A percentile compares a stretch with the other conserved stretches of the same genome.
Conservation (phyloP, 2,329 filamentous ascomycete genomes). For the Simplicillium aogashimaense region DNA sequence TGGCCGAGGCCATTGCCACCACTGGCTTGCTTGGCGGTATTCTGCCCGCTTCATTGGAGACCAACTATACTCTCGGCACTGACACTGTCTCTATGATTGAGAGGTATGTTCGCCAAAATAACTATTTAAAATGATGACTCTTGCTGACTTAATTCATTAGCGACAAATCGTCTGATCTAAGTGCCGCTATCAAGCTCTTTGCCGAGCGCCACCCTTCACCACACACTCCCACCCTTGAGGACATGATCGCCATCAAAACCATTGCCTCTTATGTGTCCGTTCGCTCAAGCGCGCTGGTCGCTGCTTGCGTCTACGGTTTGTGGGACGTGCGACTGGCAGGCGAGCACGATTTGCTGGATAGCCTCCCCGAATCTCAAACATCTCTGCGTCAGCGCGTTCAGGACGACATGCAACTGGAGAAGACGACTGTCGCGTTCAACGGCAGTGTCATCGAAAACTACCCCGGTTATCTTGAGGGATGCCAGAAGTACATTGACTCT, state of each 20-base stretch:
- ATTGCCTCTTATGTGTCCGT: constrained; percentile 45
- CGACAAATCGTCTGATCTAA: constrained; percentile 31
- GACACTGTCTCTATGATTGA: constrained; percentile 49
- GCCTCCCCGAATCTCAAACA: constrained; percentile 17
- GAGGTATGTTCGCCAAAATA: constrained; percentile 31
- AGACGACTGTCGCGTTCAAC: constrained; percentile 63
- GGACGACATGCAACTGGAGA: constrained; percentile 33
- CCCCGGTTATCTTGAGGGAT: constrained; percentile 51
- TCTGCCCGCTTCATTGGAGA: constrained; percentile 40
- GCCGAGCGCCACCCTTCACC: constrained; percentile 37
- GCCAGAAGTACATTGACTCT: constrained; percentile 54
- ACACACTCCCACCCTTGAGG: constrained; percentile 27
- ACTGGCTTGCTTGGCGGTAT: constrained; percentile 46
- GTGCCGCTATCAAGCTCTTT: constrained; percentile 37
- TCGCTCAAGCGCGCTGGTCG: constrained; percentile 50
- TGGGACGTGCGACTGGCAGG: constrained; percentile 45
- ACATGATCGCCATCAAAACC: constrained; percentile 40
- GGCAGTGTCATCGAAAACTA: constrained; percentile 75
- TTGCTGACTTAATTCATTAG: constrained; percentile 21
- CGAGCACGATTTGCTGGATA: constrained; percentile 24
- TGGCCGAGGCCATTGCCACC: constrained; percentile 48
- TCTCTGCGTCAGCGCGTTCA: constrained; percentile 34
- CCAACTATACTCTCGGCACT: constrained; percentile 49
- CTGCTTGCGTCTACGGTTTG: constrained; percentile 47
- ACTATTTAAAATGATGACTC: not conserved